phyloP scores from a whole-genome alignment of 73 alveolate species.

The Loxodes magnus region DNA sequence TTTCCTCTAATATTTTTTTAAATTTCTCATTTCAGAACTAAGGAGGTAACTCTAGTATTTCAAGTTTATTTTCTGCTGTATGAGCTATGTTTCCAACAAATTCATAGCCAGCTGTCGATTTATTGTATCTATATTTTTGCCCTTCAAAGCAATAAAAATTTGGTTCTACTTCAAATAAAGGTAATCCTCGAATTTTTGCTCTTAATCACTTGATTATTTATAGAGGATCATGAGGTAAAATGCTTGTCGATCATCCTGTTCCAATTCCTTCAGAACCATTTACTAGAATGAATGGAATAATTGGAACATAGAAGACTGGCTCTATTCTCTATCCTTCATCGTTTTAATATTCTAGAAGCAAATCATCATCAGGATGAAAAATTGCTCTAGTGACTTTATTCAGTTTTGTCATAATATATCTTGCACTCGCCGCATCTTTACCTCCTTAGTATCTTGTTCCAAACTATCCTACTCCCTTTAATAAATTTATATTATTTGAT shows the following conservation, averaged over 20 bases:
- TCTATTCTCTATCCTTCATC: slow-evolving; percentile 95
- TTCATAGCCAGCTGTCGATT: slow-evolving; percentile 45
- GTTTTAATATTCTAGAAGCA: slow-evolving; percentile 60
- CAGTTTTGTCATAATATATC: slow-evolving; percentile 90
- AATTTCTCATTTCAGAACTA: slow-evolving; percentile 78
- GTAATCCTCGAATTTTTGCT: neutral
- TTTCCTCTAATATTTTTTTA: slow-evolving; percentile 60
- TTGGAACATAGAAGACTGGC: slow-evolving; percentile 90
- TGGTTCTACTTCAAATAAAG: neutral
- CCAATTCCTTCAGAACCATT: slow-evolving; percentile 99
- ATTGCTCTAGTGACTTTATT: slow-evolving; percentile 58
- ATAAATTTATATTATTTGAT: slow-evolving; percentile 87
- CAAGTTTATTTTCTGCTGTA: slow-evolving; percentile 29
- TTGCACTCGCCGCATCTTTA: slow-evolving; percentile 98
- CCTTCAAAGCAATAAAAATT: neutral
- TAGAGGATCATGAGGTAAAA: slow-evolving; percentile 90
- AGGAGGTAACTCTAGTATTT: slow-evolving; percentile 75
- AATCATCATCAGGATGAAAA: slow-evolving; percentile 83
- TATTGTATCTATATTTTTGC: neutral
- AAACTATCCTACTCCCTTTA: slow-evolving; percentile 96
- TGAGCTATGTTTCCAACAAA: slow-evolving; percentile 25
- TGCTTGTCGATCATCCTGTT: slow-evolving; percentile 97
- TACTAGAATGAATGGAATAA: slow-evolving; percentile 85
- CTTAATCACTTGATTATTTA: slow-evolving; percentile 16
- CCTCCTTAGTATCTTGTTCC: slow-evolving; percentile 97